phyloP scores from a whole-genome alignment of 106 monocot genomes.

The Allium sativum region DNA sequence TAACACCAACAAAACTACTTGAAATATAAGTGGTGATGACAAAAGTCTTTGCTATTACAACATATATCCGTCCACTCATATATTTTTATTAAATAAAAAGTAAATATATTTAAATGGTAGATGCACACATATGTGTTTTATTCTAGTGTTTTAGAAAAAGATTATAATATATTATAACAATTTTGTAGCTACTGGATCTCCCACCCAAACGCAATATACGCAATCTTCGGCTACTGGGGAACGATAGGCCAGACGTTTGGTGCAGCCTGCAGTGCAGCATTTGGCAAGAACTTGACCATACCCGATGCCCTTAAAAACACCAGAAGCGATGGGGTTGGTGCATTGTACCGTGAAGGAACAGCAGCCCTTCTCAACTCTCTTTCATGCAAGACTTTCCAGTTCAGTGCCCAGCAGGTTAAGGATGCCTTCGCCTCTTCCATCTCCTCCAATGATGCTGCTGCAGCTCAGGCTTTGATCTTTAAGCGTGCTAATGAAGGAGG shows the following conservation, averaged over 20 bases:
- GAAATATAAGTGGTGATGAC: not conserved
- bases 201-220: conserved; percentile 49
- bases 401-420: conserved; percentile 56
- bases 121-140: not conserved
- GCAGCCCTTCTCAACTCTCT: conserved; percentile 69
- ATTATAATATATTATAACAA: not conserved
- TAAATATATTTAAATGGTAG: not conserved
- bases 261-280: conserved; percentile 10
- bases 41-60: not conserved
- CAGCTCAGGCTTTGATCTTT: conserved; percentile 55
- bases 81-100: too few species aligned
- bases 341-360: conserved; percentile 61
- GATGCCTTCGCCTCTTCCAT: conserved; percentile 28
- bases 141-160: too few species aligned
- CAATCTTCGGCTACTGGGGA: conserved; percentile 43
- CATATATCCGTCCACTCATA: too few species aligned
- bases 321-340: conserved; percentile 48
- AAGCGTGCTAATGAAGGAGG: conserved; percentile 58
- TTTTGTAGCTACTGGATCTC: conserved; percentile 64
- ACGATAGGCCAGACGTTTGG: conserved; percentile 50
- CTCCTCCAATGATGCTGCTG: conserved; percentile 29
- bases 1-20: not conserved
- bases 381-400: conserved; percentile 26
- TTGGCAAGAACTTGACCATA: conserved; percentile 37
- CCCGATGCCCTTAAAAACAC: conserved; percentile 54